Conservation (phyloP, 495 filamentous ascomycete species). For the Penicillium bialowiezense region DNA sequence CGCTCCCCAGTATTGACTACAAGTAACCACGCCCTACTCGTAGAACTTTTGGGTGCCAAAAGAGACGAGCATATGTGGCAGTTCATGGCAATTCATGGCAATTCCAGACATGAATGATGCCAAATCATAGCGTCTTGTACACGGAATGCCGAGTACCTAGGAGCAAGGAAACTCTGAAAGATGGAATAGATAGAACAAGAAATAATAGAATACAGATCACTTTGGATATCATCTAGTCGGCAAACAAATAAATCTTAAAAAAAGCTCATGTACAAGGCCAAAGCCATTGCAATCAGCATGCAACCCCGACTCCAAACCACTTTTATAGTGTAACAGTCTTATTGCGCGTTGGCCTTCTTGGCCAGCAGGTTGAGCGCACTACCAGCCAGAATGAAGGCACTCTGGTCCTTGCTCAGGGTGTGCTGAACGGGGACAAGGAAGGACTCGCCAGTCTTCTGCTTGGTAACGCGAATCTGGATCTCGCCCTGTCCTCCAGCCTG, state of each 20-base stretch:
- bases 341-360: slow-evolving; percentile 40
- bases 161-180: too few species aligned
- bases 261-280: slow-evolving; percentile 13
- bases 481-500: slow-evolving; percentile 76
- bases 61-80: too few species aligned
- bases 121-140: too few species aligned
- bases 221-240: slow-evolving; percentile 33
- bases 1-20: too few species aligned
- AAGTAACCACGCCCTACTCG: too few species aligned
- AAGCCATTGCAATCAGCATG: slow-evolving; percentile 12
- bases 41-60: too few species aligned
- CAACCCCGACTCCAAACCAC: slow-evolving; percentile 15
- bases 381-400: slow-evolving; percentile 85
- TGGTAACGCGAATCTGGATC: slow-evolving; percentile 65
- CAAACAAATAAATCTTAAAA: slow-evolving; percentile 15
- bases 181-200: neutral
- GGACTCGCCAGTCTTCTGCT: slow-evolving; percentile 56
- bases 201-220: slow-evolving; percentile 28
- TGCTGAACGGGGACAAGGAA: slow-evolving; percentile 53
- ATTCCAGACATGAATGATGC: too few species aligned
- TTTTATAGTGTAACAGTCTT: slow-evolving; percentile 15
- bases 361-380: slow-evolving; percentile 89
- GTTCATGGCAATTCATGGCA: too few species aligned
- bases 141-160: neutral
- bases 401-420: slow-evolving; percentile 83